Percentiles rank a stretch among this genome's conserved stretches.
Conservation (phyloP, 768 basidiomycete species). For the Tulasnella sp. region DNA sequence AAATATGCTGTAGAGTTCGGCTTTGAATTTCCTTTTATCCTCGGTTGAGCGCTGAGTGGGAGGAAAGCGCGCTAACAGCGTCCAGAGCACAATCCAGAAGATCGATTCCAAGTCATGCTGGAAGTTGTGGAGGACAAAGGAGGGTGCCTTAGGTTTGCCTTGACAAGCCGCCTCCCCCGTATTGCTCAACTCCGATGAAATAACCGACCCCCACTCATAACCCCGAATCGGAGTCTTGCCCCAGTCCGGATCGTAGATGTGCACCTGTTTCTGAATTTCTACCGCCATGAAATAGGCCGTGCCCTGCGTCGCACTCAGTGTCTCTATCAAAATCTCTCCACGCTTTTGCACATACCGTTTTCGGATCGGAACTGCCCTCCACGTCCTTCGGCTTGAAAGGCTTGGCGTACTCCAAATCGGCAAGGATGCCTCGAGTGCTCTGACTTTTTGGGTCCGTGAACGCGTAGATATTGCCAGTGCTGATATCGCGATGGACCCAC, state of each 20-base stretch:
- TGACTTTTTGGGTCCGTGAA: not conserved
- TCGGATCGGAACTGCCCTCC: not conserved
- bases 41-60: not conserved
- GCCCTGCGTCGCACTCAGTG: not conserved
- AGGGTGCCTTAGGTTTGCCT: not conserved
- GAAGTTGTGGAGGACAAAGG: not conserved
- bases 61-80: not conserved
- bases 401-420: not conserved
- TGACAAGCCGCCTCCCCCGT: not conserved
- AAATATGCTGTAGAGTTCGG: not conserved
- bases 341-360: not conserved
- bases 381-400: not conserved
- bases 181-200: too few species aligned
- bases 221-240: too few species aligned
- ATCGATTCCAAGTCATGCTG: not conserved
- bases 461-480: not conserved
- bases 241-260: not conserved
- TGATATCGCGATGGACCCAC: constrained; percentile 11
- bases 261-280: constrained; percentile 3
- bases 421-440: not conserved
- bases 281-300: constrained; percentile 8
- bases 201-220: too few species aligned
- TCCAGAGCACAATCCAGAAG: not conserved
- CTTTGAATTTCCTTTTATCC: not conserved
- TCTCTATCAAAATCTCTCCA: not conserved